Evolutionary conservation across 202 grass and related monocot species (phyloP).

Genomic region (Thinopyrum obtusiflorum): DNA sequence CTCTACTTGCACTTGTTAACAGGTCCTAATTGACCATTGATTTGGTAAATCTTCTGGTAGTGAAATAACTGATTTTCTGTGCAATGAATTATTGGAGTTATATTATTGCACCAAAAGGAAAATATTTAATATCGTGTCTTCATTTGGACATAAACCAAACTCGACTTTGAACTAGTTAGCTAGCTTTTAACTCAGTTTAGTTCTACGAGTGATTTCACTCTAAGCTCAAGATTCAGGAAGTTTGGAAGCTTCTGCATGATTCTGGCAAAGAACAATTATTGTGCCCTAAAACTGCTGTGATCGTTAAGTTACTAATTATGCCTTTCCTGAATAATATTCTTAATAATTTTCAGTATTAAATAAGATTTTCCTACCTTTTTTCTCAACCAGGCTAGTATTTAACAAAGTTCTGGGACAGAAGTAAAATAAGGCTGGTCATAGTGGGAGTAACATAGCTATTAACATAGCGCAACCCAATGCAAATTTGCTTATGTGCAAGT

Average conservation of each 20-base stretch:
- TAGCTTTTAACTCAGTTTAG: neutral
- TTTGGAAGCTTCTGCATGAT: neutral
- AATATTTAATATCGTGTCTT: slow-evolving; percentile 7
- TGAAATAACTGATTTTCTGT: neutral
- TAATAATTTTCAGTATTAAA: neutral
- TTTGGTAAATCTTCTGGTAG: neutral
- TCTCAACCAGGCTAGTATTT: neutral
- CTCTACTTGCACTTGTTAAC: neutral
- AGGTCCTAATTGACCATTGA: neutral
- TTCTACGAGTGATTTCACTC: neutral
- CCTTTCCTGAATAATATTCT: neutral
- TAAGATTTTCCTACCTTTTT: neutral
- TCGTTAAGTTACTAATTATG: neutral
- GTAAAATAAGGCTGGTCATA: neutral
- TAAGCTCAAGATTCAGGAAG: slow-evolving; percentile 7
- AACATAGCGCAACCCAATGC: too few relatives aligned
- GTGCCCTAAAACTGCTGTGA: neutral
- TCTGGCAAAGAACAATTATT: neutral
- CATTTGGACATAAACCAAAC: slow-evolving; percentile 8
- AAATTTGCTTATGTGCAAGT: too few relatives aligned
- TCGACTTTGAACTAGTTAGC: neutral
- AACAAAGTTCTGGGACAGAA: neutral
- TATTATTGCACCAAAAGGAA: neutral
- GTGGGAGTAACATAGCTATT: too few relatives aligned
- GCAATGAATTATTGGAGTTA: neutral